Evolutionary conservation across 345 rosid species (phyloP), one percentile per base, ranked within the genome.

Genomic region (Geranium brycei): DNA sequence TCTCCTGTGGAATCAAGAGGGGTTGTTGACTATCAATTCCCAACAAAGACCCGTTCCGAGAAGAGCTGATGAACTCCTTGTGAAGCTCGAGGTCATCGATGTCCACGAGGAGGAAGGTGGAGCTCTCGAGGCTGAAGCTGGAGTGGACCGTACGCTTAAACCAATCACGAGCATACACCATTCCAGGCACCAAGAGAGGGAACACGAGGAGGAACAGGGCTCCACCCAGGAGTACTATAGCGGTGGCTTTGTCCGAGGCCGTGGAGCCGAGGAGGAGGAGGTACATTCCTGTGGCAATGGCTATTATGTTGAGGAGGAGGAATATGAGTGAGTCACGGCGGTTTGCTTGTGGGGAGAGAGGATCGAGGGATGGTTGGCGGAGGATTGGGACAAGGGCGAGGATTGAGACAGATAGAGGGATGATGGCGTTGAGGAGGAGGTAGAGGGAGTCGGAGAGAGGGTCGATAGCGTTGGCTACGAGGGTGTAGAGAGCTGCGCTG

Each of bases 41-140:
- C 55, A 62, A 60, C 30, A 51, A 57, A 1, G 62, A 69, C 15
- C 63, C 79, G 10, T 35, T 35, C 10, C 41, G 41, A 35, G 41
- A 35, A 35, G 28, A 61, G 53, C 28, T 23, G 68, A 53, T 17
- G 35, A 82, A 72, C 68, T 87, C 91, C 74, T 83, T 90, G 63
- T 86, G 99, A 66, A 85, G 77, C 85, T 90, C 96, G 35, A 93
- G 99, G 72, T 86, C 95, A 41, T 85, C 91, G n/a, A 72, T 86
- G 3, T 93, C 79, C 12, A 93, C 88, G 67, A 93, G 88, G 68
- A 87, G 71, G 81, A 93, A 93, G 51, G 83, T 78, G 0, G 95
- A 86, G 47, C 82, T 81, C 18, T 76, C 73, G 0, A 86, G 68
- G 51, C 63, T 81, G 76, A 90, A 81, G 69, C 95, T 86, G 3